Percentiles rank a stretch among this genome's conserved stretches.
Evolutionary conservation across 768 basidiomycete genomes (phyloP).

Genomic region (Glaciozyma antarctica): DNA sequence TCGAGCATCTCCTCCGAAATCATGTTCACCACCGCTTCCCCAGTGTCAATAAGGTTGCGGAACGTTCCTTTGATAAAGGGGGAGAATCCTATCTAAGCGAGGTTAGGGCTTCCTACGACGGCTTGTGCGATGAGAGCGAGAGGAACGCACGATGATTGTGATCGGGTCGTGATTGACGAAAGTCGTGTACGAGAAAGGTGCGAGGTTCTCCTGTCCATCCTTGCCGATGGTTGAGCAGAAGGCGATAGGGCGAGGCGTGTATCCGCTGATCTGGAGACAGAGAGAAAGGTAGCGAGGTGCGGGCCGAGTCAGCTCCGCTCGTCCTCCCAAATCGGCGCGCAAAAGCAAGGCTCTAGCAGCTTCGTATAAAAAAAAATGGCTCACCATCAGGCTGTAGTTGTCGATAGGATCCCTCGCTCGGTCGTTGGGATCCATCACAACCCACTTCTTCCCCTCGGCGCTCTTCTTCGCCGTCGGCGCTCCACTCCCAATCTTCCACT

Average conservation of each 20-base stretch:
- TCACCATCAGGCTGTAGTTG: background rate
- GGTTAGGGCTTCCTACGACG: background rate
- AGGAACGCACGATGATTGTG: constrained; percentile 54
- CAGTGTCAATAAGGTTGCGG: constrained; percentile 54
- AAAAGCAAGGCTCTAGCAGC: too few species aligned
- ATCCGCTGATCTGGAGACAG: background rate
- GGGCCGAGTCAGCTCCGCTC: background rate
- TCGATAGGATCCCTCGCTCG: background rate
- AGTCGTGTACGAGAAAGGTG: constrained; percentile 52
- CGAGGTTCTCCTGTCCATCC: constrained; percentile 51
- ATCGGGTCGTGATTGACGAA: constrained; percentile 54
- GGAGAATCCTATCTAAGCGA: background rate
- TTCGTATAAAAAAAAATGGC: background rate
- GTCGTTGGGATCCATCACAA: background rate
- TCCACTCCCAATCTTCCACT: background rate
- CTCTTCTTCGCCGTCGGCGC: background rate
- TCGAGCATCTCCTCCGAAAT: constrained; percentile 53
- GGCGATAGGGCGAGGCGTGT: constrained; percentile 54
- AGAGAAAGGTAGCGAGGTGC: background rate
- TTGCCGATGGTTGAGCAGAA: constrained; percentile 53
- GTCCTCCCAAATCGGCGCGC: background rate
- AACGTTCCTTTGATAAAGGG: background rate
- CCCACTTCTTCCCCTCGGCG: background rate
- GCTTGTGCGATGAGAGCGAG: background rate
- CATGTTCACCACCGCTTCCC: constrained; percentile 60